Base-by-base conservation (phyloP, 176 grass and related monocot species). In the Oryza rufipogon region DNA sequence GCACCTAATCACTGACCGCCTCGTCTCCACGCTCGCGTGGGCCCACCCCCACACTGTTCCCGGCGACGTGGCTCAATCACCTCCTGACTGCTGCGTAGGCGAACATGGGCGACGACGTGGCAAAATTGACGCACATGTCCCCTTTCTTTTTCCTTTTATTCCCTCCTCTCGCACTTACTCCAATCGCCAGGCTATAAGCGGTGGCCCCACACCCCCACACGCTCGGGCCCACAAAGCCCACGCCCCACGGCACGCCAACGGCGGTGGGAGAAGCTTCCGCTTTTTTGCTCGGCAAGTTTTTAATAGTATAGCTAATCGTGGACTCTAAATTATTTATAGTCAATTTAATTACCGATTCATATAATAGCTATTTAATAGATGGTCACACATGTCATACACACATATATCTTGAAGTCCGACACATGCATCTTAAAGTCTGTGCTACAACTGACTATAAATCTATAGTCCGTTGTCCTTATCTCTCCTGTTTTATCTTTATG, bases 31-130 rank as follows among this genome's bases (percentile, higher is more conserved):
- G 22, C 10, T 3, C 17, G 1, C 1, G 19, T 14, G 76, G 81
- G 87, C 81, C 25, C 69, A 7, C 44, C 2, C 2, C 54, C 19
- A 45, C 44, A 2, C 36, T 9, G 3, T 6, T 54, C 34, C 73
- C 10, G 2, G 71, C 67, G 51, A 90, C 79, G 84, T 86, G 79
- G 79, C 46, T 77, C 83, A 47, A 47, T 86, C 34, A 2, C 8
- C 30, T 12, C 83, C 73, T 0, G 79, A 19, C 46, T 15, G 84
- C 73, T 67, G 20, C 45, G 73, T 46, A 22, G 22, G 25, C 73
- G 88, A 84, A 83, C 79, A 83, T 90, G 88, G 60, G 68, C 47
- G 11, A 3, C 2, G 48, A 74, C 79, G 88, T 90, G 88, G 68
- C 68, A 45, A 12, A 17, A 0, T 7, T 73, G n/a, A 74, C 36